phyloP scores from a whole-genome alignment of 164 flowering plant genomes.

The Litsea cubeba region DNA sequence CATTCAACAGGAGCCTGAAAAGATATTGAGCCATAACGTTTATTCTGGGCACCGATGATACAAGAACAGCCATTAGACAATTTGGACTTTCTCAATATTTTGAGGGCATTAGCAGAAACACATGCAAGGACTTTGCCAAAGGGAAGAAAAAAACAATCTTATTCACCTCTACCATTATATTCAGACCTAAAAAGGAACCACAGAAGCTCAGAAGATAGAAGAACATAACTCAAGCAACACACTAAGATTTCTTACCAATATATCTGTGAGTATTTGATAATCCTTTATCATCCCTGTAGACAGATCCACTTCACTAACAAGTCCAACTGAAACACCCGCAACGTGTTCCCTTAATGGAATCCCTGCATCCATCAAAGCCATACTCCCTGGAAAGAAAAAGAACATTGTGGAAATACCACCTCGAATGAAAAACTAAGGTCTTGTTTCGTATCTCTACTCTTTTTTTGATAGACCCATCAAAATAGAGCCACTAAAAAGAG shows the following conservation, averaged over 20 bases:
- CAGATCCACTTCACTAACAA: constrained; percentile 80
- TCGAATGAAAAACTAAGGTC: not conserved
- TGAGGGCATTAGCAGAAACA: not conserved
- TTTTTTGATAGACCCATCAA: too few species aligned
- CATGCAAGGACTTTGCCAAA: not conserved
- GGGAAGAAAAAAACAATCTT: not conserved
- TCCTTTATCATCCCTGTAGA: constrained; percentile 62
- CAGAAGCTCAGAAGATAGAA: not conserved
- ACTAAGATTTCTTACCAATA: constrained; percentile 54
- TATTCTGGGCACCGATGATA: not conserved
- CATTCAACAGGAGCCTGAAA: not conserved
- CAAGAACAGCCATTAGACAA: not conserved
- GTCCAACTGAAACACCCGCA: constrained; percentile 97
- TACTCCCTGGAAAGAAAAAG: constrained; percentile 59
- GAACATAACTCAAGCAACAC: not conserved
- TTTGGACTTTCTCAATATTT: not conserved
- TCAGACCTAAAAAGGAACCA: too few species aligned
- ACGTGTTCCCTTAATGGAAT: constrained; percentile 84
- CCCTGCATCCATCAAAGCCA: constrained; percentile 99
- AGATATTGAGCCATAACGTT: not conserved
- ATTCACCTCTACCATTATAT: not conserved
- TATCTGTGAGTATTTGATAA: constrained; percentile 89
- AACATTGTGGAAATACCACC: constrained; percentile 4
- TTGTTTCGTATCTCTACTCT: too few species aligned
- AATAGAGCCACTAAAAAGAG: too few species aligned